Percentiles rank a stretch among this genome's conserved stretches.
These are phyloP conservation scores for Phytophthora tentaculata DNA, from an alignment of 352 stramenopile genomes.

Conservation along the genomic window DNA sequence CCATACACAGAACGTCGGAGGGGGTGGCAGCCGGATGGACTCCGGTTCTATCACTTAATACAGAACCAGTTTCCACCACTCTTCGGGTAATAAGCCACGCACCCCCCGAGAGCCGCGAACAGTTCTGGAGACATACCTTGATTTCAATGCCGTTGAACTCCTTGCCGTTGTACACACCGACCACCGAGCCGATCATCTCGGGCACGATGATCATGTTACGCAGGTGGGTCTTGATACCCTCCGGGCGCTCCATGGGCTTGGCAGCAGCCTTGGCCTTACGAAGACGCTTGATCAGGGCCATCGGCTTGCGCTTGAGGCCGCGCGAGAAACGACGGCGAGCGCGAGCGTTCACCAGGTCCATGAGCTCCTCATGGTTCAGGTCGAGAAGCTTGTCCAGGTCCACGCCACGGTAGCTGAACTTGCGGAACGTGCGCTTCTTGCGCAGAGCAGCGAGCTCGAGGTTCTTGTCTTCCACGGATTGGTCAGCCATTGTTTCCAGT, in stretches of 20 bases:
- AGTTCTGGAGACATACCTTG: constrained; percentile 94
- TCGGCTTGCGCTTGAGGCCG: constrained; percentile 99
- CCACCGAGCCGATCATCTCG: constrained; percentile 99
- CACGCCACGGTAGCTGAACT: constrained; percentile 99
- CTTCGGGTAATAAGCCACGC: constrained; percentile 78
- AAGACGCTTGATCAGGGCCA: constrained; percentile 99
- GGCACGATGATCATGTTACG: constrained; percentile 99
- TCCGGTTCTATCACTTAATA: constrained; percentile 8
- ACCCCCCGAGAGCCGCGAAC: constrained; percentile 82
- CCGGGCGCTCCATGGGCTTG: constrained; percentile 96
- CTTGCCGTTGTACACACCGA: constrained; percentile 99
- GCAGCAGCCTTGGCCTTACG: constrained; percentile 99
- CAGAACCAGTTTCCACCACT: constrained; percentile 37
- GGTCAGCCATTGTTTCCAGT: constrained; percentile 61
- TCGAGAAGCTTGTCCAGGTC: constrained; percentile 99
- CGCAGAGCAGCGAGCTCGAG: constrained; percentile 94
- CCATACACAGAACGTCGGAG: constrained; percentile 91
- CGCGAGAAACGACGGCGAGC: constrained; percentile 98
- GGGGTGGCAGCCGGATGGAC: constrained; percentile 61
- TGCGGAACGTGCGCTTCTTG: constrained; percentile 99
- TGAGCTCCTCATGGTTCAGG: constrained; percentile 99
- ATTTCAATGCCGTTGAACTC: constrained; percentile 99
- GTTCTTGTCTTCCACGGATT: constrained; percentile 68
- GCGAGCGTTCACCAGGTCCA: constrained; percentile 97
- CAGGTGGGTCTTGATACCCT: constrained; percentile 99